phyloP scores from a whole-genome alignment of 1,139 yeast genomes.

The Petasospora rhodanensis region DNA sequence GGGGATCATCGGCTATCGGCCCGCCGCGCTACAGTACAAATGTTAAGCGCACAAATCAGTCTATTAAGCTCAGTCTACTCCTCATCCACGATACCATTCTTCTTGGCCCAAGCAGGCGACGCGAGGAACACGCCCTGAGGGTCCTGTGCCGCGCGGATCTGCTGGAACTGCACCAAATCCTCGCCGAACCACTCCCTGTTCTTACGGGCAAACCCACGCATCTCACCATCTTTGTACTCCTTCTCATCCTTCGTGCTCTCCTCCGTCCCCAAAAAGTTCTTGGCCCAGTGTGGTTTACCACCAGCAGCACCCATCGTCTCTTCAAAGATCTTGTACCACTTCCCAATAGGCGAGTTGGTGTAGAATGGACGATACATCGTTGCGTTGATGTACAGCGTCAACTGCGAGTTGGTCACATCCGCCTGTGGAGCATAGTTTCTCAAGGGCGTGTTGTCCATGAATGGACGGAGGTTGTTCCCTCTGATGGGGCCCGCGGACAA shows the following conservation, averaged over 20 bases:
- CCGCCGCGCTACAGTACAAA: background rate
- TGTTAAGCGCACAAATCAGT: too few relatives aligned
- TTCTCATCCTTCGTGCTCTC: conserved; percentile 29
- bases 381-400: conserved; percentile 85
- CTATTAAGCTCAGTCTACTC: too few relatives aligned
- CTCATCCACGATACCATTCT: conserved; percentile 66
- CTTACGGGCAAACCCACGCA: conserved; percentile 73
- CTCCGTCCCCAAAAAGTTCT: conserved; percentile 76
- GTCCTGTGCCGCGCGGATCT: conserved; percentile 62
- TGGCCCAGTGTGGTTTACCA: conserved; percentile 99
- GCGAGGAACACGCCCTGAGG: conserved; percentile 79
- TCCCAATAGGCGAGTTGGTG: conserved; percentile 64
- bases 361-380: conserved; percentile 94
- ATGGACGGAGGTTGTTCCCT: conserved; percentile 81
- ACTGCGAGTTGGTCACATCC: conserved; percentile 67
- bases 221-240: conserved; percentile 55
- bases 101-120: conserved; percentile 71
- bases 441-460: conserved; percentile 72
- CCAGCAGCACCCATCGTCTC: conserved; percentile 68
- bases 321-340: conserved; percentile 86
- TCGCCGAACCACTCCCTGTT: conserved; percentile 81
- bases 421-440: conserved; percentile 49
- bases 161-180: conserved; percentile 54
- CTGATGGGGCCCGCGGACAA: conserved; percentile 71
- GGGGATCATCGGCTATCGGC: background rate